These are phyloP conservation scores for Tulasnella sp. DNA, from an alignment of 768 basidiomycete genomes.

Conservation along the genomic window DNA sequence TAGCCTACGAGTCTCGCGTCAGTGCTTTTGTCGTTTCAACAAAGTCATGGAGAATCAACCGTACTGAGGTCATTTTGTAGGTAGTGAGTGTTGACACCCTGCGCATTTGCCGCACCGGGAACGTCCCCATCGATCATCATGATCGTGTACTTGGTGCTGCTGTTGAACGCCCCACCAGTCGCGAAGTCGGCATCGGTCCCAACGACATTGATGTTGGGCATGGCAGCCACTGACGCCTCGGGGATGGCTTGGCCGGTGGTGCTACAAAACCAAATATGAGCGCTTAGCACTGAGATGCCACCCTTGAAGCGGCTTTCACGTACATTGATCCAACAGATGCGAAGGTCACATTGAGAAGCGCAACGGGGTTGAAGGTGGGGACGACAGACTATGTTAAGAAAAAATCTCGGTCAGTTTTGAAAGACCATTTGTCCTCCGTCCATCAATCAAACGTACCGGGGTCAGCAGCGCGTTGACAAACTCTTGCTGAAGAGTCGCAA, in stretches of 20 bases:
- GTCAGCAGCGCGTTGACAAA: slow-evolving; percentile 17
- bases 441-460: slow-evolving; percentile 1
- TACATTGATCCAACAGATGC: slow-evolving; percentile 3
- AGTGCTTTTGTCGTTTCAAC: not conserved
- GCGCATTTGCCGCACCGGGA: slow-evolving; percentile 9
- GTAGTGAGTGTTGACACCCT: slow-evolving; percentile 16
- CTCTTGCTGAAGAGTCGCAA: slow-evolving; percentile 16
- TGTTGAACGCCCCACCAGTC: slow-evolving; percentile 13
- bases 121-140: slow-evolving; percentile 16
- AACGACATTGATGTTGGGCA: slow-evolving; percentile 5
- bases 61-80: slow-evolving; percentile 16
- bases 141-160: slow-evolving; percentile 16
- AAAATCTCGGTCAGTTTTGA: not conserved
- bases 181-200: slow-evolving; percentile 1
- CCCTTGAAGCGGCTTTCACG: not conserved
- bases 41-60: not conserved
- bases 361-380: slow-evolving; percentile 14
- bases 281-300: not conserved
- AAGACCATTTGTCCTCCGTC: not conserved
- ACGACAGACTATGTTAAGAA: slow-evolving; percentile 6
- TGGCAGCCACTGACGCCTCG: not conserved
- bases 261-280: not conserved
- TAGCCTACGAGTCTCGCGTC: not conserved
- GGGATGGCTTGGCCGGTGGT: slow-evolving; percentile 2
- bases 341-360: slow-evolving; percentile 8